phyloP scores from a whole-genome alignment of 495 filamentous ascomycete species.

The Aspergillus wentii region DNA sequence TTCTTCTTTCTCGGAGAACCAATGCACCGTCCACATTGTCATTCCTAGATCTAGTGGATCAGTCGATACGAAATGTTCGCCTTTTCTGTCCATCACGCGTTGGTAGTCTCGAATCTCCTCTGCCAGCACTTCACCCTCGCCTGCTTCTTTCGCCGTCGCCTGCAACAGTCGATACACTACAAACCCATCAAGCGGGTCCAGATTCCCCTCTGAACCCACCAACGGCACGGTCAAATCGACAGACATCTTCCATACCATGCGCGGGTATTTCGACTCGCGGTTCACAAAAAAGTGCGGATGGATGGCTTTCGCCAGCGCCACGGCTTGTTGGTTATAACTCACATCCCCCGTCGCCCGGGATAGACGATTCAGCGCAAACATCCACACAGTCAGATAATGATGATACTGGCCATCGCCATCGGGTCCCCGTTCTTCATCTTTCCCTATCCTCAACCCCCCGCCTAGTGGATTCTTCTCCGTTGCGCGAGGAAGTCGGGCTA shows the following conservation, averaged over 20 bases:
- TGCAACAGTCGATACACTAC: slow-evolving; percentile 53
- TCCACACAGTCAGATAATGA: slow-evolving; percentile 66
- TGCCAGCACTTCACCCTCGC: slow-evolving; percentile 27
- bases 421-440: slow-evolving; percentile 42
- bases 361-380: slow-evolving; percentile 64
- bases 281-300: slow-evolving; percentile 53
- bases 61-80: slow-evolving; percentile 41
- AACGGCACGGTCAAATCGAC: slow-evolving; percentile 46
- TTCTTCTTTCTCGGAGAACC: slow-evolving; percentile 43
- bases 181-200: slow-evolving; percentile 59
- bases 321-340: slow-evolving; percentile 49
- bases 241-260: slow-evolving; percentile 63
- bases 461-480: slow-evolving; percentile 49
- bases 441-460: slow-evolving; percentile 63
- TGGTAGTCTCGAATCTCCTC: slow-evolving; percentile 56
- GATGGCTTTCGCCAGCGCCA: slow-evolving; percentile 54
- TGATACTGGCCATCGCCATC: slow-evolving; percentile 66
- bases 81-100: slow-evolving; percentile 48
- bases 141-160: slow-evolving; percentile 27
- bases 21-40: slow-evolving; percentile 61
- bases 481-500: slow-evolving; percentile 45
- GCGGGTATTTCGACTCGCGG: slow-evolving; percentile 21
- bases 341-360: slow-evolving; percentile 45
- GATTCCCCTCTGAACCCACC: slow-evolving; percentile 52
- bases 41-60: slow-evolving; percentile 62